Percentiles rank a stretch among this genome's conserved stretches.
Evolutionary conservation across 2,329 filamentous ascomycete species (phyloP).

Genomic region (Anisogramma anomala): DNA sequence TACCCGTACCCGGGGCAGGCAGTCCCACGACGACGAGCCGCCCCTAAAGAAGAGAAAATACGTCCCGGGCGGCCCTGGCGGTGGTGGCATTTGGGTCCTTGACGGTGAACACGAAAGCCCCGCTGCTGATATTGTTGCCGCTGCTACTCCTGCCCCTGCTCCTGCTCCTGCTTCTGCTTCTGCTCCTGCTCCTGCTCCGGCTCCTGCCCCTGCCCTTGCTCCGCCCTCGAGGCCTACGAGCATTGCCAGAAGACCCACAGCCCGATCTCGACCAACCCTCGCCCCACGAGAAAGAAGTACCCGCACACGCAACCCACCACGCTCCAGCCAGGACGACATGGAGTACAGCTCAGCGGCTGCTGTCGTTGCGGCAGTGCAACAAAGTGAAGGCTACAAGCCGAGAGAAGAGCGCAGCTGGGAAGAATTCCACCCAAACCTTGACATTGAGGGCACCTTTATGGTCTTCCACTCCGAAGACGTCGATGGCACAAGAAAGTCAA

Average conservation of each 20-base stretch:
- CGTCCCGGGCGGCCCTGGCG: constrained; percentile 75
- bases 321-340: constrained; percentile 43
- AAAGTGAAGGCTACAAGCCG: constrained; percentile 93
- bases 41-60: constrained; percentile 64
- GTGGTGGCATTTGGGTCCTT: constrained; percentile 65
- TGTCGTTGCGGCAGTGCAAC: constrained; percentile 74
- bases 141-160: constrained; percentile 31
- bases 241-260: constrained; percentile 38
- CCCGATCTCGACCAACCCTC: constrained; percentile 34
- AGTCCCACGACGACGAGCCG: constrained; percentile 38
- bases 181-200: constrained; percentile 36
- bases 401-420: constrained; percentile 95
- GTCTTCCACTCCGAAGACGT: constrained; percentile 76
- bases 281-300: constrained; percentile 47
- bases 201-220: constrained; percentile 24
- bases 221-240: constrained; percentile 34
- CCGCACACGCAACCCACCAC: constrained; percentile 41
- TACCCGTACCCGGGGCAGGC: constrained; percentile 26
- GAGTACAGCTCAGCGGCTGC: constrained; percentile 81
- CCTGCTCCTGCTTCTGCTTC: constrained; percentile 21
- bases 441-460: constrained; percentile 71
- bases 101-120: constrained; percentile 58
- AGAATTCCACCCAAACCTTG: constrained; percentile 90
- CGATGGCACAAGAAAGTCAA: constrained; percentile 54
- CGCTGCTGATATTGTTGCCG: constrained; percentile 29